Conservation (phyloP, 257 asterid species). For the Galeopsis tetrahit region DNA sequence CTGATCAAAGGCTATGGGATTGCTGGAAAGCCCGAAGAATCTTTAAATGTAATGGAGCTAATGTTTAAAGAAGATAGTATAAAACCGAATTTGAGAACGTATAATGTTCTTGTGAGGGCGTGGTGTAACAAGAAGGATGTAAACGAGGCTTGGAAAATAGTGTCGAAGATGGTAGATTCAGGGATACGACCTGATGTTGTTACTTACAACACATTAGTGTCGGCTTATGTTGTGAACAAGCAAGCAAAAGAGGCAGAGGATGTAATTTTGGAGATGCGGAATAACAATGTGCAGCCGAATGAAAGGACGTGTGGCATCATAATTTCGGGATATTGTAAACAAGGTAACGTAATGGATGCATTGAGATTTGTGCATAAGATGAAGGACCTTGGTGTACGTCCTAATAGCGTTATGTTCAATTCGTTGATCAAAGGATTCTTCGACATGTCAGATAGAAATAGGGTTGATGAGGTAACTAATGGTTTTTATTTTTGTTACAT, state of each 20-base stretch:
- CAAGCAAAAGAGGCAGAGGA: conserved; percentile 54
- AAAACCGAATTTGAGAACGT: conserved; percentile 64
- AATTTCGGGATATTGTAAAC: conserved; percentile 68
- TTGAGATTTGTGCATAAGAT: conserved; percentile 60
- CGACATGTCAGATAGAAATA: conserved; percentile 52
- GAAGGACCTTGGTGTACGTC: conserved; percentile 60
- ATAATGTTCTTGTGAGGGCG: conserved; percentile 66
- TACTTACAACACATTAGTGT: conserved; percentile 65
- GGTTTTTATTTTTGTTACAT: neutral
- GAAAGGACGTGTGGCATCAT: conserved; percentile 71
- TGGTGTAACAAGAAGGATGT: conserved; percentile 64
- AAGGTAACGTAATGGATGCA: conserved; percentile 63
- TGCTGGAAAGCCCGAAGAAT: conserved; percentile 71
- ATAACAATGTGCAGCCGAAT: conserved; percentile 56
- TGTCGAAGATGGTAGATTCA: conserved; percentile 53
- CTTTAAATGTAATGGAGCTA: conserved; percentile 53
- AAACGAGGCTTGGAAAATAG: conserved; percentile 56
- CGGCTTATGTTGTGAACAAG: conserved; percentile 57
- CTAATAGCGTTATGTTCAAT: conserved; percentile 61
- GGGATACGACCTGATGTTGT: conserved; percentile 62
- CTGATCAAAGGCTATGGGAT: conserved; percentile 76
- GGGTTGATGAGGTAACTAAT: conserved; percentile 65
- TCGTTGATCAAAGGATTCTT: conserved; percentile 71
- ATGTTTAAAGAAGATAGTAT: conserved; percentile 55
- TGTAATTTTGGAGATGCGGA: conserved; percentile 64